Evolutionary conservation across 192 early-diverging fungal species (phyloP).

Genomic region (Coemansia sp.): DNA sequence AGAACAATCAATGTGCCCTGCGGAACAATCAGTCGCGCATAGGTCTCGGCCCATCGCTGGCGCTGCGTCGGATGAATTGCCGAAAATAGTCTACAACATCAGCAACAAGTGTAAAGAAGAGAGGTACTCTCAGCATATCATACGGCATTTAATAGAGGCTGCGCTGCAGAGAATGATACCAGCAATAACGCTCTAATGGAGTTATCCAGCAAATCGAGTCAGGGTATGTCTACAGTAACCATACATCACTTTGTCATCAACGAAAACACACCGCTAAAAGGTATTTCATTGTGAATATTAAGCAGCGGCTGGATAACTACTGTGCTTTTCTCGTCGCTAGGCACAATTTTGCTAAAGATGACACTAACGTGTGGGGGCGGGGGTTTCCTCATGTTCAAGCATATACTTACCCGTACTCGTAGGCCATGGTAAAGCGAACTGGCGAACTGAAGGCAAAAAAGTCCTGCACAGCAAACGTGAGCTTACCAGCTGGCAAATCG

Average conservation of each 20-base stretch:
- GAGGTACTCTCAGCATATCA: background rate
- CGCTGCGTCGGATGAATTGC: conserved; percentile 46
- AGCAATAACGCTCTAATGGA: too few relatives aligned
- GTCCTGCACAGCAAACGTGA: conserved; percentile 41
- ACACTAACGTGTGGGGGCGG: too few relatives aligned
- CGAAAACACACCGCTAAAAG: too few relatives aligned
- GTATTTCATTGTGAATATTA: too few relatives aligned
- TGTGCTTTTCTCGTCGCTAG: too few relatives aligned
- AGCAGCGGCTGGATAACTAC: too few relatives aligned
- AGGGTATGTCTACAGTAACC: too few relatives aligned
- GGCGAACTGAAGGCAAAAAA: conserved; percentile 31
- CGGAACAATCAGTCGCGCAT: conserved; percentile 43
- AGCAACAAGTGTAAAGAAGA: background rate
- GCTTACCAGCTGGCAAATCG: conserved; percentile 13
- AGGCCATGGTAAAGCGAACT: conserved; percentile 42
- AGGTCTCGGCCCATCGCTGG: conserved; percentile 41
- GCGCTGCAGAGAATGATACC: background rate
- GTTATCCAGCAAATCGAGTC: too few relatives aligned
- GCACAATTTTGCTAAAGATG: background rate
- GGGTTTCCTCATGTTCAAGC: too few relatives aligned
- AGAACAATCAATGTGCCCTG: conserved; percentile 50
- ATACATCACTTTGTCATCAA: too few relatives aligned
- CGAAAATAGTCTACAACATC: conserved; percentile 39
- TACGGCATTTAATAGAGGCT: background rate
- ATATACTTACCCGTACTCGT: conserved; percentile 49